Percentiles rank a stretch among this genome's conserved stretches.
Evolutionary conservation across 371 early-diverging fungal species (phyloP).

Genomic region (Mortierella sp.): DNA sequence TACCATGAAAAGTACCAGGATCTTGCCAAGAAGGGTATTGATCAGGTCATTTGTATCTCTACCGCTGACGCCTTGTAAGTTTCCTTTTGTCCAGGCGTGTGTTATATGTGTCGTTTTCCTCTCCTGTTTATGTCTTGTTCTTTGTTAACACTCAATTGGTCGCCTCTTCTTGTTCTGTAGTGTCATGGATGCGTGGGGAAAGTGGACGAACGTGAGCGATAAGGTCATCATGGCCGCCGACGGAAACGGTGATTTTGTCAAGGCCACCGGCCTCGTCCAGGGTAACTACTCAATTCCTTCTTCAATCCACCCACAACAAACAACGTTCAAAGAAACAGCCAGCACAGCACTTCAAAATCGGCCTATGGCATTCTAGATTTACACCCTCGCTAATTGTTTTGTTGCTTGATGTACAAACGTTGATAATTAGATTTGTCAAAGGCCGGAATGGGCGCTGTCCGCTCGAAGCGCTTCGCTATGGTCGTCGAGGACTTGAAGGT

Average conservation of each 20-base stretch:
- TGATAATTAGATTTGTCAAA: conserved; percentile 50
- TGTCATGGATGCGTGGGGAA: conserved; percentile 87
- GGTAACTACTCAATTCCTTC: conserved; percentile 33
- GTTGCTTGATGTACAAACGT: conserved; percentile 12
- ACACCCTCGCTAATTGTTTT: not conserved
- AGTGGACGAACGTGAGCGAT: conserved; percentile 65
- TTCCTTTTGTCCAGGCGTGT: not conserved
- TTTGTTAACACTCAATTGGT: no score
- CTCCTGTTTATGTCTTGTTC: no score
- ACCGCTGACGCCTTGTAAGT: conserved; percentile 78
- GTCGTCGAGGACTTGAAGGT: conserved; percentile 80
- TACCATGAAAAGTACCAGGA: conserved; percentile 68
- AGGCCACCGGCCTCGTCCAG: conserved; percentile 74
- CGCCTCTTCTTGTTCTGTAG: conserved; percentile 16
- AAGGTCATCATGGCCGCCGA: conserved; percentile 79
- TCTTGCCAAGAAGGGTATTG: conserved; percentile 79
- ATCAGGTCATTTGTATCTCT: conserved; percentile 77
- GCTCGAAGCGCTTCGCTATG: conserved; percentile 80
- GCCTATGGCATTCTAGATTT: not conserved
- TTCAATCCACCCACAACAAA: no score
- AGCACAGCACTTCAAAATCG: not conserved
- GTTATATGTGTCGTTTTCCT: no score
- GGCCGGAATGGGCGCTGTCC: conserved; percentile 64
- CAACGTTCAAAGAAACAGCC: not conserved
- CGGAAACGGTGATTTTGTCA: conserved; percentile 74